Conservation (phyloP, 371 early-diverging fungal genomes). For the Dinochytrium kinnereticum region DNA sequence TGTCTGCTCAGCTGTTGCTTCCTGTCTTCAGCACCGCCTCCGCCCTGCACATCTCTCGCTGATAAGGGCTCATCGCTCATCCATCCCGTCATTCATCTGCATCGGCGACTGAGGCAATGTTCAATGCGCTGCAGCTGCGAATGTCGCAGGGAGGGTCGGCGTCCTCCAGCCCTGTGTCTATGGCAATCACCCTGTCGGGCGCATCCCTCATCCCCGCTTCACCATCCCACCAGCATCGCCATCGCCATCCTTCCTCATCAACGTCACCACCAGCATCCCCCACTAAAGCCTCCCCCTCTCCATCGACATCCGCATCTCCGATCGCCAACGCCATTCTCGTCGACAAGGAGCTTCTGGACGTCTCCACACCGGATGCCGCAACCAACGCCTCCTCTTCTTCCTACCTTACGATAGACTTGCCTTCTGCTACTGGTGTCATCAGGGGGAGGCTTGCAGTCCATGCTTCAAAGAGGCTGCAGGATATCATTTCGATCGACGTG, state of each 20-base stretch:
- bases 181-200: too few relatives aligned
- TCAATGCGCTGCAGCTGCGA: too few relatives aligned
- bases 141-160: too few relatives aligned
- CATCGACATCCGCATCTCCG: background rate
- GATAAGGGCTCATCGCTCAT: too few relatives aligned
- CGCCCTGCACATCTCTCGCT: too few relatives aligned
- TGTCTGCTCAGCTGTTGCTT: too few relatives aligned
- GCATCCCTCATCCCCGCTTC: background rate
- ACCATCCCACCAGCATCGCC: background rate
- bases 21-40: too few relatives aligned
- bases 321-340: background rate
- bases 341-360: background rate
- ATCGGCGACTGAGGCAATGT: too few relatives aligned
- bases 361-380: background rate
- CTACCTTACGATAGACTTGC: background rate
- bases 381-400: background rate
- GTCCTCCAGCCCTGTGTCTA: too few relatives aligned
- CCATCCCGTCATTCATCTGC: too few relatives aligned
- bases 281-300: background rate
- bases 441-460: background rate
- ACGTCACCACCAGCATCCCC: background rate
- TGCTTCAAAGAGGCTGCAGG: background rate
- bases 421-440: background rate
- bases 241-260: background rate
- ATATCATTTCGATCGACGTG: background rate